Conservation (phyloP, 2,329 filamentous ascomycete species). For the Remersonia thermophila region DNA sequence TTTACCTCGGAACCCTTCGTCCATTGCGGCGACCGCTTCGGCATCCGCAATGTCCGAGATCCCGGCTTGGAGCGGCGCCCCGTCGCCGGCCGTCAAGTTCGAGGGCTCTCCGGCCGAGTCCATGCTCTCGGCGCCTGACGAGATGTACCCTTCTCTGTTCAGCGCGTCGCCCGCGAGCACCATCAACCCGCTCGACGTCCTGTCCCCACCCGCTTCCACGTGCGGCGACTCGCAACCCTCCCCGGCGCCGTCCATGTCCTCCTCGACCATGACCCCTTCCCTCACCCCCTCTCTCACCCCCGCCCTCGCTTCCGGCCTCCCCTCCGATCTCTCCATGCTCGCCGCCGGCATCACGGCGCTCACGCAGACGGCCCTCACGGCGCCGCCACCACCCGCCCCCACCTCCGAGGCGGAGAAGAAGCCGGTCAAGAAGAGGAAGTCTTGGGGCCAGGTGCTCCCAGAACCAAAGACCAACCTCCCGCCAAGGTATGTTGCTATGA, state of each 20-base stretch:
- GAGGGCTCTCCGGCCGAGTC: constrained; percentile 44
- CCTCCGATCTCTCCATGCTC: no score
- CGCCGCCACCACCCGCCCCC: constrained; percentile 10
- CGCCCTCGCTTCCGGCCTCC: no score
- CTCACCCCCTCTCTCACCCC: no score
- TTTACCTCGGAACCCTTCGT: no score
- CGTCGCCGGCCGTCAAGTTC: constrained; percentile 29
- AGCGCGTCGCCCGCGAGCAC: constrained; percentile 15
- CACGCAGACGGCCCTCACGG: constrained; percentile 4
- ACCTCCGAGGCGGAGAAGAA: constrained; percentile 47
- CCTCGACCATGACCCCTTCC: no score
- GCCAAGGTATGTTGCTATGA: constrained; percentile 43
- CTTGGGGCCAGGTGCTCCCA: constrained; percentile 94
- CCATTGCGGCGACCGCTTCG: constrained; percentile 6
- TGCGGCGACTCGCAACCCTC: no score
- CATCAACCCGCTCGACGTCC: constrained; percentile 35
- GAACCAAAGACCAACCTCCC: constrained; percentile 94
- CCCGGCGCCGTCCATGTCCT: no score
- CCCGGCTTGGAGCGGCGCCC: constrained; percentile 22
- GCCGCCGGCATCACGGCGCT: constrained; percentile 13
- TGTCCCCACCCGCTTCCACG: constrained; percentile 22
- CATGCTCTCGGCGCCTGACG: constrained; percentile 37
- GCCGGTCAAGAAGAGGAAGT: constrained; percentile 85
- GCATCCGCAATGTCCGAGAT: constrained; percentile 20
- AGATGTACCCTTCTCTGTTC: constrained; percentile 39